phyloP scores from a whole-genome alignment of 768 basidiomycete species.

The Suillus discolor region DNA sequence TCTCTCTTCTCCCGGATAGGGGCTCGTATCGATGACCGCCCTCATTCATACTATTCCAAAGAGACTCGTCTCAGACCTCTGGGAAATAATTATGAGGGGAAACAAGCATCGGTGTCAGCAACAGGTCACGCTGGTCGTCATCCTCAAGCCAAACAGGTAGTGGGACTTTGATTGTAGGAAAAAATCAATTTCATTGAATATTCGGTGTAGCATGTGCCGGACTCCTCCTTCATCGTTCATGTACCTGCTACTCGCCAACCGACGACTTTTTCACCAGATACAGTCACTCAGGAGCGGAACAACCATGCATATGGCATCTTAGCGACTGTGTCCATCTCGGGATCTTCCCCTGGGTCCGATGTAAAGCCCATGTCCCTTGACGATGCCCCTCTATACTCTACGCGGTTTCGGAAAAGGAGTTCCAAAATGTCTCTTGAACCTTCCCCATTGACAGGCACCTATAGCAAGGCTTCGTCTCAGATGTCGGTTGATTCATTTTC shows the following conservation, averaged over 20 bases:
- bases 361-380: constrained; percentile 2
- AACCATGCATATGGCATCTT: not conserved
- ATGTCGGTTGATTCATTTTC: constrained; percentile 1
- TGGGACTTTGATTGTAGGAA: not conserved
- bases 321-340: not conserved
- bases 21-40: not conserved
- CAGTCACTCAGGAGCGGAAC: not conserved
- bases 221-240: not conserved
- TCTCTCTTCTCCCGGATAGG: not conserved
- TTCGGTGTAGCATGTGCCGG: not conserved
- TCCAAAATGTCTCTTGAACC: not conserved
- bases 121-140: not conserved
- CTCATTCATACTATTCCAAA: not conserved
- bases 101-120: not conserved
- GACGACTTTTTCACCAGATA: not conserved
- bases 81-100: not conserved
- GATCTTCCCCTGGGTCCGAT: not conserved
- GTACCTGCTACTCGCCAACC: not conserved
- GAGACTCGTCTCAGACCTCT: no score
- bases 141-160: not conserved
- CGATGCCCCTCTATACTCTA: not conserved
- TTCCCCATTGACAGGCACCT: not conserved
- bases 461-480: not conserved
- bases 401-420: not conserved
- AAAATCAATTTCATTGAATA: not conserved